Conservation (phyloP, 2,329 filamentous ascomycete genomes). For the Cladosporium sp. region DNA sequence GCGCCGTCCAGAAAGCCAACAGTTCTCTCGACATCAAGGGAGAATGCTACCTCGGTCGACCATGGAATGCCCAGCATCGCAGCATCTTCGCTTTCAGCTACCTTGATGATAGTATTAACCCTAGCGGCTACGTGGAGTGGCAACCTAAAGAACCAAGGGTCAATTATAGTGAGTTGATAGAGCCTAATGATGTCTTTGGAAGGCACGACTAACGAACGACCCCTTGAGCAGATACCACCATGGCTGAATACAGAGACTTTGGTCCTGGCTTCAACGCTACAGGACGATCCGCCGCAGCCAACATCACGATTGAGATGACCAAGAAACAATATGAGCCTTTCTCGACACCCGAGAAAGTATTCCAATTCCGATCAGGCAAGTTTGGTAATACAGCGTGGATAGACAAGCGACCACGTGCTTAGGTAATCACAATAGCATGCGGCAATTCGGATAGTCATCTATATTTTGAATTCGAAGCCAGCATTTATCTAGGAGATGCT, state of each 20-base stretch:
- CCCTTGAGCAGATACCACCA: slow-evolving; percentile 40
- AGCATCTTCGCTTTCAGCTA: slow-evolving; percentile 55
- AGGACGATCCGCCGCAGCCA: slow-evolving; percentile 37
- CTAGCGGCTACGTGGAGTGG: slow-evolving; percentile 56
- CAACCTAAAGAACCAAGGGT: slow-evolving; percentile 38
- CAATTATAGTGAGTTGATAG: slow-evolving; percentile 24
- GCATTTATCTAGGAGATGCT: not conserved
- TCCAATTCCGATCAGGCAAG: slow-evolving; percentile 40
- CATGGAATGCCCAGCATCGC: slow-evolving; percentile 57
- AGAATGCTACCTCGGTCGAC: slow-evolving; percentile 56
- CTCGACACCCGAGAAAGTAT: slow-evolving; percentile 41
- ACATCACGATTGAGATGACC: slow-evolving; percentile 47
- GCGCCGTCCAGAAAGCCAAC: slow-evolving; percentile 54
- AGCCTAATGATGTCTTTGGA: not conserved
- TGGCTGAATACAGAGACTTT: slow-evolving; percentile 52
- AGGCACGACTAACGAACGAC: too few relatives aligned
- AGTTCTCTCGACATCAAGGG: slow-evolving; percentile 38
- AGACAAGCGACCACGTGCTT: slow-evolving; percentile 31
- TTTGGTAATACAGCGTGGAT: slow-evolving; percentile 49
- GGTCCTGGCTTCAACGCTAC: slow-evolving; percentile 54
- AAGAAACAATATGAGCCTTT: slow-evolving; percentile 36
- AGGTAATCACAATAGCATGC: not conserved
- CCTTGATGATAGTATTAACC: slow-evolving; percentile 51
- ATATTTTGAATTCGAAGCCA: too few relatives aligned
- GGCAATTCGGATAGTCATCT: too few relatives aligned